These are phyloP conservation scores for Saccharum officinarum DNA, from an alignment of 176 grass and related monocot genomes.

Conservation along the genomic window DNA sequence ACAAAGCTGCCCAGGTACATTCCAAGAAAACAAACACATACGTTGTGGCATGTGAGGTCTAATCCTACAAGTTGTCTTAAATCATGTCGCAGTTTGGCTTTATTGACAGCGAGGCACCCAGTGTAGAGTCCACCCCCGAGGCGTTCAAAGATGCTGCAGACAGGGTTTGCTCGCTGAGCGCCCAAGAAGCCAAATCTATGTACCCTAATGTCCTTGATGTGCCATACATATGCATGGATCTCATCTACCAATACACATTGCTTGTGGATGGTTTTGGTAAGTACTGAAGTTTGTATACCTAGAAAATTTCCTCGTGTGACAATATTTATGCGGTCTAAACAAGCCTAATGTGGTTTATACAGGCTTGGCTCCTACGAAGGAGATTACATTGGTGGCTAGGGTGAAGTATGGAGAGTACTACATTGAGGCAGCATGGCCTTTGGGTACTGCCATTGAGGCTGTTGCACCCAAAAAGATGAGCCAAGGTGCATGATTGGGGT, in stretches of 20 bases:
- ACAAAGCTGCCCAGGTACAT: neutral
- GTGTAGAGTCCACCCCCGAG: neutral
- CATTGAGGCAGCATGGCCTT: too few species aligned
- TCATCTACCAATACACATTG: constrained; percentile 49
- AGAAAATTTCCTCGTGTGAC: neutral
- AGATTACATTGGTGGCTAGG: constrained; percentile 44
- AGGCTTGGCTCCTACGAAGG: constrained; percentile 44
- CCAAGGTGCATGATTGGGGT: too few species aligned
- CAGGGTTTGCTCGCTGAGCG: constrained; percentile 4
- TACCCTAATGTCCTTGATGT: constrained; percentile 2
- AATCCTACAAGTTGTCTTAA: neutral
- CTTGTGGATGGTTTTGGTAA: constrained; percentile 65
- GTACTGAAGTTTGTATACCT: neutral
- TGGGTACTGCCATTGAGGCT: too few species aligned
- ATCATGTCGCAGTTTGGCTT: constrained; percentile 1
- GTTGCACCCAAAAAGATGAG: too few species aligned
- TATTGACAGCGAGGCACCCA: neutral
- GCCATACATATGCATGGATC: constrained; percentile 59
- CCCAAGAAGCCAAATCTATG: neutral
- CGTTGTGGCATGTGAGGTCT: neutral
- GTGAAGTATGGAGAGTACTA: constrained; percentile 19
- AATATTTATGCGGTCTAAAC: neutral
- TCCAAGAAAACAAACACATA: neutral
- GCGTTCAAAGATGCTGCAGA: neutral
- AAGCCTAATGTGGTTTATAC: neutral